phyloP scores from a whole-genome alignment of 768 basidiomycete species.

The Cantharellus cinnabarinus region DNA sequence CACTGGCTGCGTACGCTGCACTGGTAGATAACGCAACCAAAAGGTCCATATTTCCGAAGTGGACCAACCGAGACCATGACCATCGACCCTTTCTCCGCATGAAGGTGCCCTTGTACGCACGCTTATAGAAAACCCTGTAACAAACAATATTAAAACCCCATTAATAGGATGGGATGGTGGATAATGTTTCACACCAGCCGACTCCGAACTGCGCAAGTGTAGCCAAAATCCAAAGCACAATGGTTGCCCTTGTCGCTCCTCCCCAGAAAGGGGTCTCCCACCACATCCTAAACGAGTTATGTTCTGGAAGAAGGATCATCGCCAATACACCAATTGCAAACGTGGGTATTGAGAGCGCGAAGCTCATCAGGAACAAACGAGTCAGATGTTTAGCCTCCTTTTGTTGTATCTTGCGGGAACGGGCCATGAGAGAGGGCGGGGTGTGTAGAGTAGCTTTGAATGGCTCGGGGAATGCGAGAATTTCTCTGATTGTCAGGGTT shows the following conservation, averaged over 20 bases:
- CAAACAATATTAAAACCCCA: background rate
- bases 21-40: constrained; percentile 39
- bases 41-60: constrained; percentile 77
- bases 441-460: constrained; percentile 27
- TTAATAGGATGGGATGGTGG: background rate
- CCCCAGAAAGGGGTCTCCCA: constrained; percentile 18
- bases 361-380: constrained; percentile 32
- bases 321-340: constrained; percentile 62
- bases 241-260: constrained; percentile 15
- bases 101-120: constrained; percentile 10
- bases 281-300: constrained; percentile 25
- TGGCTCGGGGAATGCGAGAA: constrained; percentile 28
- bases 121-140: constrained; percentile 15
- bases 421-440: constrained; percentile 40
- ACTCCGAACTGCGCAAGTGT: constrained; percentile 21
- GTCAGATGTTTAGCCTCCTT: constrained; percentile 37
- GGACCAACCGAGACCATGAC: constrained; percentile 36
- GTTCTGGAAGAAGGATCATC: constrained; percentile 39
- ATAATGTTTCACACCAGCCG: background rate
- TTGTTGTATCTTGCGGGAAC: constrained; percentile 33
- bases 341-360: constrained; percentile 52
- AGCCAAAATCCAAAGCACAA: constrained; percentile 17
- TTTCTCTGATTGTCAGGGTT: constrained; percentile 41
- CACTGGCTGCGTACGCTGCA: constrained; percentile 57
- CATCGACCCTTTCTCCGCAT: constrained; percentile 18